Evolutionary conservation across 2,329 filamentous ascomycete species (phyloP), one percentile per base, ranked within the genome.

Genomic region (Aspergillus costaricaensis): DNA sequence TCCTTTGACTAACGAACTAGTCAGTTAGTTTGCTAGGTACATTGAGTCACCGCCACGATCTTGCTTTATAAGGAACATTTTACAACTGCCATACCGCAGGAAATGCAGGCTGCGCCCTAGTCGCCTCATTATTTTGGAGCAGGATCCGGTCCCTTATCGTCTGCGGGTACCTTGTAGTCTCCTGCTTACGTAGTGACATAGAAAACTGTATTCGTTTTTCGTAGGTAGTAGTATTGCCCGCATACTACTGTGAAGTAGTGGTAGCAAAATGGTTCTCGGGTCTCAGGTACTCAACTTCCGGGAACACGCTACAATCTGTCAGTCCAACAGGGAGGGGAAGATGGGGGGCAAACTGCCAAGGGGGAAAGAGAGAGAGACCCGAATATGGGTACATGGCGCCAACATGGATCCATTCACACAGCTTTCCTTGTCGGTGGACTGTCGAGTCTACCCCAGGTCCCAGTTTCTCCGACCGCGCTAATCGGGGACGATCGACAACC

Each of bases 401-500:
- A 36, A 36, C 12, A 4, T 36, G 32, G 32, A 32, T 41, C 58
- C 51, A 41, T 21, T 25, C 51, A 21, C 21, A 25, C n/a, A 23
- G 19, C 23, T 51, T 62, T 67, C 58, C 58, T 53, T 57, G 52
- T 58, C 55, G 52, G 54, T 52, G 39, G 39, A 36, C 32, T 14
- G 32, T 36, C 32, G 32, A 36, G 47, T 43, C 48, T 64, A 65
- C 68, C 67, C 68, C 67, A 61, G 63, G 59, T 57, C 53, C 53
- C 25, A 50, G 47, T 50, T 50, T 55, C 59, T 49, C 58, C 50
- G 61, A 66, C 66, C 59, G 62, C 60, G 60, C 60, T 59, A 62
- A 60, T 62, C 60, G 54, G 53, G 53, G 62, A 47, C 43, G 68
- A 71, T 72, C 68, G 60, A 68, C 69, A 57, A 51, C 64, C 59